These are phyloP conservation scores for Talinum fruticosum DNA, from an alignment of 148 eudicot genomes.

Conservation along the genomic window DNA sequence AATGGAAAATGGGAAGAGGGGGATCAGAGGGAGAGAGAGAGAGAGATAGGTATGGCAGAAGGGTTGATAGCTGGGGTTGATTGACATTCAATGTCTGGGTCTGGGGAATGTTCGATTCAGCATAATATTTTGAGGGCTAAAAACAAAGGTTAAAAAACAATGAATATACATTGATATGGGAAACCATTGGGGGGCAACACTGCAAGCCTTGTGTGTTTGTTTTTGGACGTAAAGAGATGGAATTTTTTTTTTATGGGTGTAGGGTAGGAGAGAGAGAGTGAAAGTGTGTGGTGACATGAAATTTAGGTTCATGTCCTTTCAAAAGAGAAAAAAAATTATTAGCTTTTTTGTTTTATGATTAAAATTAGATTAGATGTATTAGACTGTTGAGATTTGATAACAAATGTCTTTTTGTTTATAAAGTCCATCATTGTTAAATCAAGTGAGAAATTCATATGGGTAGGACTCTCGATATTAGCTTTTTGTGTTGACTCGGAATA, in stretches of 20 bases:
- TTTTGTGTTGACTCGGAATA: not conserved
- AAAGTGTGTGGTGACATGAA: not conserved
- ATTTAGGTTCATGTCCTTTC: not conserved
- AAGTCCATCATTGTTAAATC: not conserved
- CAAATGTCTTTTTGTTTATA: too few relatives aligned
- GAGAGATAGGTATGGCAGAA: not conserved
- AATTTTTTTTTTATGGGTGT: too few relatives aligned
- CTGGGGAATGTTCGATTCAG: constrained; percentile 31
- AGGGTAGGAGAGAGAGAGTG: not conserved
- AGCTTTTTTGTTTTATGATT: too few relatives aligned
- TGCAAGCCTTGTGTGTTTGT: not conserved
- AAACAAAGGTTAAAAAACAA: not conserved
- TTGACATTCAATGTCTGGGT: constrained; percentile 32
- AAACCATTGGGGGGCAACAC: too few relatives aligned
- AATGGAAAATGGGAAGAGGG: constrained; percentile 10
- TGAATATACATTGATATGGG: not conserved
- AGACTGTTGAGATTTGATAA: not conserved
- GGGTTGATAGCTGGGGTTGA: constrained; percentile 19
- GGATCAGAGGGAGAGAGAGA: too few relatives aligned
- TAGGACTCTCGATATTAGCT: too few relatives aligned
- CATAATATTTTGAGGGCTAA: not conserved
- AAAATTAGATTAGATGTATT: not conserved
- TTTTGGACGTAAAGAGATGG: not conserved
- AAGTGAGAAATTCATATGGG: not conserved
- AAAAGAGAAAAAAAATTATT: not conserved